These are phyloP conservation scores for Chrysosporium queenslandicum DNA, from an alignment of 2,329 filamentous ascomycete genomes.

Conservation along the genomic window DNA sequence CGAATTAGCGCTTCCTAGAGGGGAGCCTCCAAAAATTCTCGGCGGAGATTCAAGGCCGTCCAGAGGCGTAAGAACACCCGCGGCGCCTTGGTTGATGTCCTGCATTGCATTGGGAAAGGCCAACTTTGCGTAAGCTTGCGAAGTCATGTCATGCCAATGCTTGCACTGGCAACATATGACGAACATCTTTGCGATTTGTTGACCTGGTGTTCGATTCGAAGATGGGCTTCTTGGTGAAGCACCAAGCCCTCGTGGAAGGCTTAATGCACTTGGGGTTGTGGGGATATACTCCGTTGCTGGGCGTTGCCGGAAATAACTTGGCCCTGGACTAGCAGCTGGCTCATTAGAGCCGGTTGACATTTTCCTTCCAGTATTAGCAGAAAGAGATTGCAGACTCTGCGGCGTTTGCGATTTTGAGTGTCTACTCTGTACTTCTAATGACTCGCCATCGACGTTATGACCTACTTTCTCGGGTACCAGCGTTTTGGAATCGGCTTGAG, in stretches of 20 bases:
- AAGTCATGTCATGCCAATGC: conserved; percentile 37
- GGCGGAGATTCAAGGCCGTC: background rate
- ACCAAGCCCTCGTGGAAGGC: conserved; percentile 10
- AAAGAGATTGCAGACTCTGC: background rate
- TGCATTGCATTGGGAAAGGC: conserved; percentile 19
- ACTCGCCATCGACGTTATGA: background rate
- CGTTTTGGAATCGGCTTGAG: background rate
- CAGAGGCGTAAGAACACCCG: background rate
- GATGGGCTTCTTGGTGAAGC: conserved; percentile 17
- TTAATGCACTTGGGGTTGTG: conserved; percentile 6
- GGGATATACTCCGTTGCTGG: conserved; percentile 1
- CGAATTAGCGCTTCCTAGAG: background rate
- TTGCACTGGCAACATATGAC: conserved; percentile 38
- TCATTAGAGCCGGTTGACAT: background rate
- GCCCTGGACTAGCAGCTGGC: background rate
- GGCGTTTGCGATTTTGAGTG: background rate
- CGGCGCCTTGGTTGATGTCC: background rate
- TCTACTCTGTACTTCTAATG: background rate
- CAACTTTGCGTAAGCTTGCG: conserved; percentile 31
- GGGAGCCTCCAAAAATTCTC: background rate
- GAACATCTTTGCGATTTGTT: conserved; percentile 30
- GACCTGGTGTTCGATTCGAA: conserved; percentile 9
- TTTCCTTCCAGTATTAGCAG: conserved; percentile 5
- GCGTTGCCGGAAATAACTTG: background rate
- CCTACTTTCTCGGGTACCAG: background rate